These are phyloP conservation scores for Cutaneotrichosporon sp. DNA, from an alignment of 1,284 basidiomycete species.

Conservation along the genomic window DNA sequence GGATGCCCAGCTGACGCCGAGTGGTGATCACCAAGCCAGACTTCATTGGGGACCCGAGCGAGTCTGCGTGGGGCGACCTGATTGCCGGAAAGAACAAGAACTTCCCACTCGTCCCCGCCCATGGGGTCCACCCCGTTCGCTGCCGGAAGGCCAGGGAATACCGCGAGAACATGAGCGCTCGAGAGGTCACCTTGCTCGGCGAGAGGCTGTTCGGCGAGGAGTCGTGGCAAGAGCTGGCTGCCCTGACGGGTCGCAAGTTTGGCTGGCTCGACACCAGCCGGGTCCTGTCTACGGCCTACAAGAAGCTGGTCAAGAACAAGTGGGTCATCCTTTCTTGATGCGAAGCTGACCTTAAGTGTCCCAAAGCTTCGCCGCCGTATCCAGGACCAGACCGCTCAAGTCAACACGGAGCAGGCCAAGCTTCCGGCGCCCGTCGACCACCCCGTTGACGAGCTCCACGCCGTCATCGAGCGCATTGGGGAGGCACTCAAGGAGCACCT, in stretches of 20 bases:
- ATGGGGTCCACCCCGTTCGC: slow-evolving; percentile 24
- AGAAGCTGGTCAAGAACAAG: slow-evolving; percentile 12
- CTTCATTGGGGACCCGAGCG: slow-evolving; percentile 10
- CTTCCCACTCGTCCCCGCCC: slow-evolving; percentile 9
- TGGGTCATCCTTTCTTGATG: too few species aligned
- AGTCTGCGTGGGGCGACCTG: slow-evolving; percentile 15
- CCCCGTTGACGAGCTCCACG: slow-evolving; percentile 21
- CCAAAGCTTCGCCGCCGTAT: background rate
- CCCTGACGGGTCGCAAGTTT: slow-evolving; percentile 8
- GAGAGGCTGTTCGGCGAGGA: slow-evolving; percentile 14
- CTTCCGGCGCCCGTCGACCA: slow-evolving; percentile 13
- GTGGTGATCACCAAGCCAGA: slow-evolving; percentile 34
- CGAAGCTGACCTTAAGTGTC: slow-evolving; percentile 1
- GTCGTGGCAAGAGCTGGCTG: slow-evolving; percentile 21
- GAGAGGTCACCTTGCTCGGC: slow-evolving; percentile 9
- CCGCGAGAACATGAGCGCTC: background rate
- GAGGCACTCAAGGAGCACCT: background rate
- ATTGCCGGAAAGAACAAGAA: background rate
- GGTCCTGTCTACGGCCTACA: background rate
- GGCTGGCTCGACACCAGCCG: slow-evolving; percentile 15
- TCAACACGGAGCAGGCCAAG: background rate
- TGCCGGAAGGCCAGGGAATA: slow-evolving; percentile 16
- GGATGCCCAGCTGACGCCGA: background rate
- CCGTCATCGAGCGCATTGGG: slow-evolving; percentile 9
- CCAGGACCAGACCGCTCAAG: background rate